phyloP scores from a whole-genome alignment of 1,284 basidiomycete genomes.

The Pisolithus thermaeus region DNA sequence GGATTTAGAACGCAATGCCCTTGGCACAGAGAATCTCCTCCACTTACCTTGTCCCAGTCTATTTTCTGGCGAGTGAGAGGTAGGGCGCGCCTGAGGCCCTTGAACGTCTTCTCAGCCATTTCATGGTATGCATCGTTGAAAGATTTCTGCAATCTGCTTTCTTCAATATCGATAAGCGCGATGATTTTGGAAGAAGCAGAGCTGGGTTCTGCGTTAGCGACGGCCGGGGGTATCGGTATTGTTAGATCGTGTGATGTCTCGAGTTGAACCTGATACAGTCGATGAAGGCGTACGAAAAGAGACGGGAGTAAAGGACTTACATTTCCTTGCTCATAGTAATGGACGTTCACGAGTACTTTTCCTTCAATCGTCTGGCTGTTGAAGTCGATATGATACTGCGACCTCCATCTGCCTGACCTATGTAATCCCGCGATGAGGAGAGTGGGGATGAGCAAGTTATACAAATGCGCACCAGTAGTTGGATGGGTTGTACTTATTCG shows the following conservation, averaged over 20 bases:
- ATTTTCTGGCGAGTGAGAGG: conserved; percentile 91
- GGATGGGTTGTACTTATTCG: conserved; percentile 88
- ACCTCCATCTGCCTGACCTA: conserved; percentile 92
- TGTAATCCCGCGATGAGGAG: background rate
- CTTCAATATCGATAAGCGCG: conserved; percentile 75
- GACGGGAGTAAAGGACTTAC: conserved; percentile 38
- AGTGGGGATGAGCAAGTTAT: background rate
- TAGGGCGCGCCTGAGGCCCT: conserved; percentile 79
- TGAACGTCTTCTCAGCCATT: conserved; percentile 90
- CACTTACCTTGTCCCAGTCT: conserved; percentile 87
- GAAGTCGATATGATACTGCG: conserved; percentile 64
- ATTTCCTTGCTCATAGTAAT: conserved; percentile 96
- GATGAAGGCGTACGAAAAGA: background rate
- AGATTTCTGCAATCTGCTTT: conserved; percentile 70
- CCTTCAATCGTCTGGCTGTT: conserved; percentile 52
- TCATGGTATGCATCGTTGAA: conserved; percentile 78
- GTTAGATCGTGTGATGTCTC: conserved; percentile 66
- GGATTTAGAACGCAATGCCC: background rate
- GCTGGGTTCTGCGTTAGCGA: conserved; percentile 44
- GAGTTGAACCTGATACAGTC: conserved; percentile 72
- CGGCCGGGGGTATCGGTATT: conserved; percentile 56
- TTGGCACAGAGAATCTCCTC: background rate
- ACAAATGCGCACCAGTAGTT: conserved; percentile 71
- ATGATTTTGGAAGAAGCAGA: conserved; percentile 69
- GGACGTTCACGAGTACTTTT: conserved; percentile 75